Evolutionary conservation across 2,329 filamentous ascomycete species (phyloP).

Genomic region (Fusarium sp.): DNA sequence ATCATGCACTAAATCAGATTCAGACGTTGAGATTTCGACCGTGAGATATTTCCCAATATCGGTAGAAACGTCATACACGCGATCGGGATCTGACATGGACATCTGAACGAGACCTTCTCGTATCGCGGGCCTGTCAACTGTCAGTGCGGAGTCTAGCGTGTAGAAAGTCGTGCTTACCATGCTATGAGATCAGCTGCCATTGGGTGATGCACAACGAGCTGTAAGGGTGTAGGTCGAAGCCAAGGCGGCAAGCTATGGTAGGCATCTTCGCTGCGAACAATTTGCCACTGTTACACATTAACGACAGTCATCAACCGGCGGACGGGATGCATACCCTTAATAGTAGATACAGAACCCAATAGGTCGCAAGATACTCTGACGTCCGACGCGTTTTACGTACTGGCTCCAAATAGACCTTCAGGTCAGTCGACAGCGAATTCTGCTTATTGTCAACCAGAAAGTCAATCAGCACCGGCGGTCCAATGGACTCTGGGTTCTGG

Average conservation of each 20-base stretch:
- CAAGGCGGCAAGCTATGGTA: slow-evolving; percentile 2
- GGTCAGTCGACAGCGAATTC: not conserved
- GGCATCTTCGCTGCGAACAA: slow-evolving; percentile 2
- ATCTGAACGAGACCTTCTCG: slow-evolving; percentile 10
- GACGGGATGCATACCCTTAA: not conserved
- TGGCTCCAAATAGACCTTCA: not conserved
- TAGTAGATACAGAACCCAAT: slow-evolving; percentile 6
- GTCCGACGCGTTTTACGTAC: not conserved
- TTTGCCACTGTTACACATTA: not conserved
- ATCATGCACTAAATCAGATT: not conserved
- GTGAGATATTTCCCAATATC: slow-evolving; percentile 2
- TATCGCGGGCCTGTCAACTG: not conserved
- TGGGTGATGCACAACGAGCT: slow-evolving; percentile 4
- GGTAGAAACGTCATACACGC: not conserved
- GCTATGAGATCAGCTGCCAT: slow-evolving; percentile 10
- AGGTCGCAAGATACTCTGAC: not conserved
- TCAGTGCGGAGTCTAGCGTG: not conserved
- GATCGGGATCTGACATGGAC: not conserved
- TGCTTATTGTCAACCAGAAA: not conserved
- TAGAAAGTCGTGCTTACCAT: not conserved
- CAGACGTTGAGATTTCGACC: not conserved
- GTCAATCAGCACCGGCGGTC: not conserved
- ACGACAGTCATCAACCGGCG: accelerated
- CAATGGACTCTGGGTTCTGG: not conserved
- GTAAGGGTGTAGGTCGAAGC: slow-evolving; percentile 9